Conservation (phyloP, 176 grass and related monocot species). For the Phyllostachys edulis region DNA sequence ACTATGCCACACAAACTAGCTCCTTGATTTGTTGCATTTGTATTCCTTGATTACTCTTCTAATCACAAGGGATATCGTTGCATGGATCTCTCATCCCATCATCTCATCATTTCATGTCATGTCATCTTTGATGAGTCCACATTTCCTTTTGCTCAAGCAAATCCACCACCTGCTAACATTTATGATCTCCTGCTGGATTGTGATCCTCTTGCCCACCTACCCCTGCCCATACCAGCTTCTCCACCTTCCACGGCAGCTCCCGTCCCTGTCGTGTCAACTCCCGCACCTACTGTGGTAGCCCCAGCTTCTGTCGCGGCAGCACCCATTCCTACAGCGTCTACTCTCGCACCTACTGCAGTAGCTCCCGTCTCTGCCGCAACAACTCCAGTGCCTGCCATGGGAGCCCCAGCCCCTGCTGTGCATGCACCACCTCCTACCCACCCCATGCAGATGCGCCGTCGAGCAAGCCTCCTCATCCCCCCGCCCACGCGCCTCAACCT, state of each 20-base stretch:
- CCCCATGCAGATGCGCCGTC: no score
- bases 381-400: accelerated
- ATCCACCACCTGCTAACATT: no score
- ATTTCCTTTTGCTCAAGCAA: neutral
- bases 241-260: no score
- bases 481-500: neutral
- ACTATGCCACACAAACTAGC: neutral
- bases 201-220: no score
- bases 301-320: no score
- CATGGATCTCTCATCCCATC: neutral
- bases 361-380: accelerated
- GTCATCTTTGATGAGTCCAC: neutral
- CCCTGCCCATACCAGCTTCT: no score
- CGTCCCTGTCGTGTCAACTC: no score
- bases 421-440: neutral
- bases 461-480: no score
- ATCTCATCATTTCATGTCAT: neutral
- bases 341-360: accelerated
- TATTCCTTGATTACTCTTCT: neutral
- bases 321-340: no score
- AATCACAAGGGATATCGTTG: neutral
- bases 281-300: no score
- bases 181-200: neutral
- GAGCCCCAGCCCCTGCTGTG: accelerated
- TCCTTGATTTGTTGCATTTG: neutral